Percentiles rank a stretch among this genome's conserved stretches.
Conservation (phyloP, 257 asterid genomes). For the Scutellaria baicalensis region DNA sequence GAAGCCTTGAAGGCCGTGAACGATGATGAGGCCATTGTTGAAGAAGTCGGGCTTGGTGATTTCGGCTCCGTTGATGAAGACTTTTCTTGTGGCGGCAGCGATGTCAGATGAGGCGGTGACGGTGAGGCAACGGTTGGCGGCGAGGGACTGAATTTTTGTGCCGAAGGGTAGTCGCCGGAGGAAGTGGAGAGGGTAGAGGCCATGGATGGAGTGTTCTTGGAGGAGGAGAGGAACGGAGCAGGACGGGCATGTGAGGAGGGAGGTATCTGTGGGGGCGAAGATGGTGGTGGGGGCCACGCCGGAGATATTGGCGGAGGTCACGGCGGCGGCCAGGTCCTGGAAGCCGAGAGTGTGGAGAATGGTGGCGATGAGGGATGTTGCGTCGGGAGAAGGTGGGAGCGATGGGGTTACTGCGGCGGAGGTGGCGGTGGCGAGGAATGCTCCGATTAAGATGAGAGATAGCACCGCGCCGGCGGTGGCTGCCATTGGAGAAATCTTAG, state of each 20-base stretch:
- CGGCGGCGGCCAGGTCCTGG: slow-evolving; percentile 41
- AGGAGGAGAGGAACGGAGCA: slow-evolving; percentile 65
- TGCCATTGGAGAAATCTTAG: slow-evolving; percentile 13
- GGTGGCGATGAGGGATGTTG: slow-evolving; percentile 25
- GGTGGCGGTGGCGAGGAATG: slow-evolving; percentile 1
- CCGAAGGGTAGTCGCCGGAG: slow-evolving; percentile 57
- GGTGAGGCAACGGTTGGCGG: slow-evolving; percentile 63
- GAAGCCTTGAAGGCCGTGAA: slow-evolving; percentile 63
- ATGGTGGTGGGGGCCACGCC: slow-evolving; percentile 49
- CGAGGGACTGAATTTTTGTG: slow-evolving; percentile 51
- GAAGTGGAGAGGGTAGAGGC: slow-evolving; percentile 58
- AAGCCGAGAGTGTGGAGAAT: slow-evolving; percentile 56
- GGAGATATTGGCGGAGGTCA: slow-evolving; percentile 32
- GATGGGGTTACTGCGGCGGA: slow-evolving; percentile 3
- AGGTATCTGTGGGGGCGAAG: slow-evolving; percentile 61
- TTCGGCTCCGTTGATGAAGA: slow-evolving; percentile 66
- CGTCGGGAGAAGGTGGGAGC: slow-evolving; percentile 10
- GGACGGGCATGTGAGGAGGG: slow-evolving; percentile 67
- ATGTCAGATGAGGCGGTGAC: slow-evolving; percentile 31
- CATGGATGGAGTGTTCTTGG: slow-evolving; percentile 59
- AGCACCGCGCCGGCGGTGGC: slow-evolving; percentile 18
- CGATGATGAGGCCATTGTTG: slow-evolving; percentile 54
- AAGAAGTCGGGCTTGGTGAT: slow-evolving; percentile 53
- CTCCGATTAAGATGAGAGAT: background rate
- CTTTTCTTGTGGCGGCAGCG: slow-evolving; percentile 1